These are phyloP conservation scores for Diplodia corticola DNA, from an alignment of 2,329 filamentous ascomycete species.

Conservation along the genomic window DNA sequence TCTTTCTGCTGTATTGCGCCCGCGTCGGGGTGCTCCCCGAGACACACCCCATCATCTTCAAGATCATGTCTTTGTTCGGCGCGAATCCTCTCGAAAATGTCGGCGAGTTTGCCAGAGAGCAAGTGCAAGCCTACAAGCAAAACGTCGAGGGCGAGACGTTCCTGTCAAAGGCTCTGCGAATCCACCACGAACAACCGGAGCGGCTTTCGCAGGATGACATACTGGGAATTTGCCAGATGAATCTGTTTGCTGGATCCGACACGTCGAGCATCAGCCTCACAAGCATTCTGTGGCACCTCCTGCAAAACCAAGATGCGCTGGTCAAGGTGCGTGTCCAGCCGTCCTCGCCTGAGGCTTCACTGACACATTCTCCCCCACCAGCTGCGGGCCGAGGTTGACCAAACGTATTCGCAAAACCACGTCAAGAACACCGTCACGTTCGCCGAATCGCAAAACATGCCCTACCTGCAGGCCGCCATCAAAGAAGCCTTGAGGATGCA, in stretches of 20 bases:
- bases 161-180: conserved; percentile 45
- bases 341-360: no score
- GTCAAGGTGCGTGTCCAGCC: background rate
- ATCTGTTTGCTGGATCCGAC: conserved; percentile 44
- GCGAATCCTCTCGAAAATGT: background rate
- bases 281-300: conserved; percentile 48
- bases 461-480: conserved; percentile 39
- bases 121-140: background rate
- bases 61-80: conserved; percentile 33
- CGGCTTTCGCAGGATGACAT: conserved; percentile 45
- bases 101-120: background rate
- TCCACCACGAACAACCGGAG: conserved; percentile 45
- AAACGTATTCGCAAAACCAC: background rate
- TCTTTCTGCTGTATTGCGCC: conserved; percentile 40
- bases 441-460: conserved; percentile 26
- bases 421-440: background rate
- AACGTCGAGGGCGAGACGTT: conserved; percentile 30
- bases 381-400: background rate
- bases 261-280: conserved; percentile 54
- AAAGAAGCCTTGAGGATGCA: conserved; percentile 41
- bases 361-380: background rate
- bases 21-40: conserved; percentile 47
- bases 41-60: conserved; percentile 38
- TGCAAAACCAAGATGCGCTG: conserved; percentile 37
- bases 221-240: conserved; percentile 31